Evolutionary conservation across 1,139 yeast species (phyloP), one percentile per base, ranked within the genome.

Genomic region (Saccharomyces hybrid): DNA sequence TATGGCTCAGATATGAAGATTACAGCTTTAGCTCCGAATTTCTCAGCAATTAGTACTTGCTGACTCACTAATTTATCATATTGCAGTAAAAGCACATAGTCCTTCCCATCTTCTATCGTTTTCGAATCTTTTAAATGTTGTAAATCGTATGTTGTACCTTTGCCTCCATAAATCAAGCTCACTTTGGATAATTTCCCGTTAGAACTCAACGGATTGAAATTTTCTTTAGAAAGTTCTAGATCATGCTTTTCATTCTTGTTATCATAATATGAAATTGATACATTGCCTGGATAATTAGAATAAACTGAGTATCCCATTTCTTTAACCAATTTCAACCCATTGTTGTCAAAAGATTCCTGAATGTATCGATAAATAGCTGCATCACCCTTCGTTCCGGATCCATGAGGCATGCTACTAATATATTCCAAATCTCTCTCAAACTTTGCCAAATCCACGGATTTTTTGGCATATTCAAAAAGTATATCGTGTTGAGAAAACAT

Each of bases 331-430:
- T 75, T 73, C 52, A 88, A 65, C 2, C 88, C 87, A 61, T 83
- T 82, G 55, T 81, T 78, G 23, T 70, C 68, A 72, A 88, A 81
- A 54, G 81, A 80, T 16, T 78, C 77, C 58, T 81, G 77, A 20
- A 90, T 75, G 67, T 85, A 89, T 57, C 78, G 77, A 0, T 89
- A 84, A 44, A 89, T 72, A 0, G 91, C 79, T 57, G 83, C 70
- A 68, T 90, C 97, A 14, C 96, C 98, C 14, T 82, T 80, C 1
- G 97, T 84, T 1, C 98, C 98, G 0, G 97, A 83, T 61, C 85
- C 72, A 68, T 90, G 98, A 1, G 96, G 93, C 83, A 91, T 82
- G 2, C 90, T 82, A 31, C 95, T 82, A 41, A 93, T 69, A 65
- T 89, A 90, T 63, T 88, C 88, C 59, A 88, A 68, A 57, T 85